Base-by-base conservation (phyloP, 306 rosid species). In the Argentina anserina region DNA sequence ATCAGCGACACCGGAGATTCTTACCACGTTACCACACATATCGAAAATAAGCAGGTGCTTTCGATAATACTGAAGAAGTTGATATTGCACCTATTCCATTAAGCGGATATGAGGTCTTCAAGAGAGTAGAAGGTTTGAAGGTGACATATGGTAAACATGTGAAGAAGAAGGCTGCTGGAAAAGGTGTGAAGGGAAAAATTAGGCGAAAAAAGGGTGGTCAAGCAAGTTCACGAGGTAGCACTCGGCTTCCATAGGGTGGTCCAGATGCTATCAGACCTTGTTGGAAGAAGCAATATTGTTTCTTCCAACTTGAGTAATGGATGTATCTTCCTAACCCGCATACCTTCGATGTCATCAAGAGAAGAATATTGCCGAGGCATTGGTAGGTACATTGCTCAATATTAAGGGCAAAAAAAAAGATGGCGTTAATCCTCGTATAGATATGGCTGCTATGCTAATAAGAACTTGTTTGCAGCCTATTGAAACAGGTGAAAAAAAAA, bases 201-300 rank as follows among this genome's bases (percentile, higher is more conserved):
- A n/a, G n/a, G n/a, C n/a, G n/a, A n/a, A n/a, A n/a, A n/a, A n/a
- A n/a, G n/a, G n/a, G n/a, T n/a, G n/a, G n/a, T n/a, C n/a, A n/a
- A n/a, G n/a, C n/a, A n/a, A n/a, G n/a, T n/a, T n/a, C n/a, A n/a
- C n/a, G n/a, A n/a, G n/a, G n/a, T n/a, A n/a, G n/a, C n/a, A n/a
- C n/a, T n/a, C n/a, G n/a, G n/a, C n/a, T n/a, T n/a, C n/a, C n/a
- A n/a, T n/a, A n/a, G n/a, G n/a, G n/a, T n/a, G n/a, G n/a, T n/a
- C n/a, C n/a, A n/a, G n/a, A n/a, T n/a, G n/a, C n/a, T n/a, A n/a
- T n/a, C 46, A 21, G 13, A 20, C 59, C 59, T n/a, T 55, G 67
- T 58, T 72, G 69, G 76, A 72, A 72, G 20, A 72, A 72, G 37
- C 17, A 11, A 2, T 72, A 58, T 0, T 28, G 41, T 10, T 72